Conservation (phyloP, 2,329 filamentous ascomycete genomes). For the Penicillium sp. region DNA sequence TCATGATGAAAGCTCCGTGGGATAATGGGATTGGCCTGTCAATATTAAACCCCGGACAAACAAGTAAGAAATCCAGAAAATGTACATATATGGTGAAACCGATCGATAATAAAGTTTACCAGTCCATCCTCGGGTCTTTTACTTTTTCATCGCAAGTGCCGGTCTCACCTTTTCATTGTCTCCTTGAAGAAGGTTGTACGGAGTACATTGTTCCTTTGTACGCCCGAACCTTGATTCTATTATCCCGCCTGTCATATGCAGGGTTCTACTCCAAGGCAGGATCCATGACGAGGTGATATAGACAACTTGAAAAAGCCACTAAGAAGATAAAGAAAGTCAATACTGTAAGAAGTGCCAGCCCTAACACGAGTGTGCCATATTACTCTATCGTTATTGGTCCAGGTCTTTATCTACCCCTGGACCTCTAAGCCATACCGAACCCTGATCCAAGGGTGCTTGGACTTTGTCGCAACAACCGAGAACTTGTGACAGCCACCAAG, state of each 20-base stretch:
- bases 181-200: neutral
- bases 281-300: neutral
- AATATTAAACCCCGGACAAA: neutral
- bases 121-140: neutral
- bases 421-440: neutral
- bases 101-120: neutral
- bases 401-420: neutral
- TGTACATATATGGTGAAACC: neutral
- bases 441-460: neutral
- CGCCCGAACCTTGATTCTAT: neutral
- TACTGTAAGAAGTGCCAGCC: neutral
- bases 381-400: neutral
- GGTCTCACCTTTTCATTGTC: neutral
- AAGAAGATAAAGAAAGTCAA: neutral
- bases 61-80: neutral
- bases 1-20: neutral
- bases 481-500: slow-evolving; percentile 18
- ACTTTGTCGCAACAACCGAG: neutral
- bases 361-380: neutral
- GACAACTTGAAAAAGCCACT: neutral
- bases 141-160: neutral
- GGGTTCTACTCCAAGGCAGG: neutral
- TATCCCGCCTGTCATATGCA: slow-evolving; percentile 4
- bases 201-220: slow-evolving; percentile 2
- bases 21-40: neutral